A percentile compares a stretch with the other conserved stretches of the same genome.
These are phyloP conservation scores for Rhododendron williamsianum DNA, from an alignment of 148 eudicot genomes.

Conservation along the genomic window DNA sequence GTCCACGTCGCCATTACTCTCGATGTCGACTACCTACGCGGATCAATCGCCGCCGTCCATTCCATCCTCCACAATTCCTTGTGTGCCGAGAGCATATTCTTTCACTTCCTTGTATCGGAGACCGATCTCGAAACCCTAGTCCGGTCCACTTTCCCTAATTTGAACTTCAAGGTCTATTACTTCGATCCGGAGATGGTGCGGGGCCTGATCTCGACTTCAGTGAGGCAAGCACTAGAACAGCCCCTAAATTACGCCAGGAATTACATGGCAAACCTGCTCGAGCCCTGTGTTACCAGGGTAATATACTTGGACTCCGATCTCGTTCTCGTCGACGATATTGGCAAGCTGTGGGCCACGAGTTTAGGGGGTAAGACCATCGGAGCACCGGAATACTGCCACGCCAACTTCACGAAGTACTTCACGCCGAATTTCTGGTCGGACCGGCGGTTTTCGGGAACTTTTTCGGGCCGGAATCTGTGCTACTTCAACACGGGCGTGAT, in stretches of 20 bases:
- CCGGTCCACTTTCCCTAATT: slow-evolving; percentile 39
- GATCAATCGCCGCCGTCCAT: slow-evolving; percentile 87
- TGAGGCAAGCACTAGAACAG: slow-evolving; percentile 75
- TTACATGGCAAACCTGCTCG: slow-evolving; percentile 59
- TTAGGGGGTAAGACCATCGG: slow-evolving; percentile 56
- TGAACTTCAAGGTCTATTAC: slow-evolving; percentile 54
- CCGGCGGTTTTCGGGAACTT: slow-evolving; percentile 28
- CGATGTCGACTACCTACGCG: slow-evolving; percentile 72
- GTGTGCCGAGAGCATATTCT: slow-evolving; percentile 65
- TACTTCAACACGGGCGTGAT: slow-evolving; percentile 92
- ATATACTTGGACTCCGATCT: slow-evolving; percentile 86
- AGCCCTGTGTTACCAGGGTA: slow-evolving; percentile 54
- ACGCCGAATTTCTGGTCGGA: slow-evolving; percentile 59
- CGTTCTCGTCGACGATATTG: slow-evolving; percentile 69
- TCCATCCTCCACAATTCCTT: slow-evolving; percentile 59
- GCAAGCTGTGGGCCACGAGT: slow-evolving; percentile 53
- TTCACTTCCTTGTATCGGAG: slow-evolving; percentile 63
- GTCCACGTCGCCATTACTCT: slow-evolving; percentile 86
- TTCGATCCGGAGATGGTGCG: slow-evolving; percentile 51
- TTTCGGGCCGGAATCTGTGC: slow-evolving; percentile 48
- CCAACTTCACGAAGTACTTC: slow-evolving; percentile 80
- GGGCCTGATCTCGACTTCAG: slow-evolving; percentile 55
- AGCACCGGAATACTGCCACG: slow-evolving; percentile 88
- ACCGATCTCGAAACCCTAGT: slow-evolving; percentile 47
- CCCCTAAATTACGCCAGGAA: slow-evolving; percentile 83